Evolutionary conservation across 371 early-diverging fungal species (phyloP).

Genomic region (Catenaria anguillulae): DNA sequence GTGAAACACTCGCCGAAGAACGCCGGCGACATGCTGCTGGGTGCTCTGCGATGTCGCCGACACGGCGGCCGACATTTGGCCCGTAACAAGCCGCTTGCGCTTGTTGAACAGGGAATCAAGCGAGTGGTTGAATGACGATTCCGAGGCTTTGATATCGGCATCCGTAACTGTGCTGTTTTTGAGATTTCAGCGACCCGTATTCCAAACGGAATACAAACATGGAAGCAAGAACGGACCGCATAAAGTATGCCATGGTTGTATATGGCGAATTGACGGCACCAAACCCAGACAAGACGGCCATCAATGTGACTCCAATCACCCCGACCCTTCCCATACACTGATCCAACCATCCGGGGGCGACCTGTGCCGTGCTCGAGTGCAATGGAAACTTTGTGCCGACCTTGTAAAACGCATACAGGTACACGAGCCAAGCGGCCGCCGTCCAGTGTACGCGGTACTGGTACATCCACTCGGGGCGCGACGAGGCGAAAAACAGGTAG

Average conservation of each 20-base stretch:
- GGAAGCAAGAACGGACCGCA: constrained; percentile 22
- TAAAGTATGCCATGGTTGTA: constrained; percentile 46
- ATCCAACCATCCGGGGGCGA: constrained; percentile 33
- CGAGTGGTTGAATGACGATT: constrained; percentile 40
- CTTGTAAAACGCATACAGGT: constrained; percentile 52
- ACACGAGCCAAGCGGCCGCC: constrained; percentile 33
- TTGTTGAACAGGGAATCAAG: constrained; percentile 41
- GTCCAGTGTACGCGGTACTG: constrained; percentile 28
- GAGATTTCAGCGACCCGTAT: too few species aligned
- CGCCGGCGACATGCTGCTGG: constrained; percentile 14
- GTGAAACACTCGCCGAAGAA: constrained; percentile 25
- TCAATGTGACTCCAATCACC: constrained; percentile 75
- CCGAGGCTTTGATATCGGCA: constrained; percentile 38
- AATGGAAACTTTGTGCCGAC: constrained; percentile 43
- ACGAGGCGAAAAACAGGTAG: constrained; percentile 38
- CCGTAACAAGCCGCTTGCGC: constrained; percentile 35
- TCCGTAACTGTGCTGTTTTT: constrained; percentile 32
- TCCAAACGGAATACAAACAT: too few species aligned
- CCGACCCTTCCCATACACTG: constrained; percentile 63
- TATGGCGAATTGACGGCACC: constrained; percentile 85
- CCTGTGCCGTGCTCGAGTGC: constrained; percentile 3
- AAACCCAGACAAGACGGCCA: constrained; percentile 84
- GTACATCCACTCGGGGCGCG: constrained; percentile 17
- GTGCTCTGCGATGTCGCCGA: not conserved
- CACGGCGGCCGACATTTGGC: constrained; percentile 16